phyloP scores from a whole-genome alignment of 495 filamentous ascomycete genomes.

The Hypoxylon intermedium region DNA sequence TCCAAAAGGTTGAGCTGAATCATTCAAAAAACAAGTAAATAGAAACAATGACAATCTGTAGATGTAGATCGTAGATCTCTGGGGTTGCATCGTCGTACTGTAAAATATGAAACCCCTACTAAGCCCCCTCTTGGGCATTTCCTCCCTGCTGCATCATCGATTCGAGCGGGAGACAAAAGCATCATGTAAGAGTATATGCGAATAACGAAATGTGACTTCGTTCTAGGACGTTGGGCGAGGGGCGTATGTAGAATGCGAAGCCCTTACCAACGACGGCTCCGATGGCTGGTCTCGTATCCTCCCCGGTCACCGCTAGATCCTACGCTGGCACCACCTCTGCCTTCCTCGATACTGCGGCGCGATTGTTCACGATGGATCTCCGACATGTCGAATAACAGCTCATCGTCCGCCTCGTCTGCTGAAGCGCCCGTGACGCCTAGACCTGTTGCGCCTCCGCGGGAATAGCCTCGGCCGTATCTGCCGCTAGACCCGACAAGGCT shows the following conservation, averaged over 20 bases:
- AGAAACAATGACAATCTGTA: slow-evolving; percentile 36
- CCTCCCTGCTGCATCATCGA: slow-evolving; percentile 3
- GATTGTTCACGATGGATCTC: slow-evolving; percentile 71
- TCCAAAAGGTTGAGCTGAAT: slow-evolving; percentile 18
- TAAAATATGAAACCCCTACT: slow-evolving; percentile 1
- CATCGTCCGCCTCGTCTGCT: slow-evolving; percentile 69
- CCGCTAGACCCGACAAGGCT: slow-evolving; percentile 59
- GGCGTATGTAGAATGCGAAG: not conserved
- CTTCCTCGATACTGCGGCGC: slow-evolving; percentile 77
- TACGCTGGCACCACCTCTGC: slow-evolving; percentile 56
- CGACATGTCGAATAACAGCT: slow-evolving; percentile 88
- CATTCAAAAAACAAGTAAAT: slow-evolving; percentile 19
- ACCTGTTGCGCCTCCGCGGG: slow-evolving; percentile 54
- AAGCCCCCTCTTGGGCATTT: not conserved
- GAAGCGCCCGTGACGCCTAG: slow-evolving; percentile 54
- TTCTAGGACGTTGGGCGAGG: not conserved
- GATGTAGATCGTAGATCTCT: slow-evolving; percentile 30
- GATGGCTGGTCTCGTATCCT: slow-evolving; percentile 42
- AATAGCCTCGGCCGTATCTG: slow-evolving; percentile 60
- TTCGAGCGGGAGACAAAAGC: slow-evolving; percentile 2
- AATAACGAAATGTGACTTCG: slow-evolving; percentile 11
- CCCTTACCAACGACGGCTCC: slow-evolving; percentile 44
- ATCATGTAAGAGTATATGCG: slow-evolving; percentile 16
- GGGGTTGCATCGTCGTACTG: slow-evolving; percentile 5
- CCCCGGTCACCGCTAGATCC: slow-evolving; percentile 41